phyloP scores from a whole-genome alignment of 345 rosid genomes.

The Hirschfeldia incana region DNA sequence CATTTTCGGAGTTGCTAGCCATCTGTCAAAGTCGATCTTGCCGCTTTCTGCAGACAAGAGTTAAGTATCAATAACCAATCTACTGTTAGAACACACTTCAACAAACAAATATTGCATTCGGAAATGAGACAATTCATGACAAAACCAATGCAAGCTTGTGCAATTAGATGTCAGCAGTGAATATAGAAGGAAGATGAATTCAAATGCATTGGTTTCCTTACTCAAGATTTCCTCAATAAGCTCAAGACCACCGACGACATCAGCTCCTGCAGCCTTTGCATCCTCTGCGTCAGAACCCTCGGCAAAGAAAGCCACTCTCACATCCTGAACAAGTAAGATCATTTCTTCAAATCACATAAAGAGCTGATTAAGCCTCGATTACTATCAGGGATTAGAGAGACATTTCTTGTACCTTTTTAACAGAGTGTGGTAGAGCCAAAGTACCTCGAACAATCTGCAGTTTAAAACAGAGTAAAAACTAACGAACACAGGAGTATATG shows the following conservation, averaged over 20 bases:
- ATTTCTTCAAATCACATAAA: neutral
- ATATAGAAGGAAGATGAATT: too few relatives aligned
- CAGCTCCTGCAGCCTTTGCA: conserved; percentile 96
- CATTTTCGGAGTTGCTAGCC: conserved; percentile 72
- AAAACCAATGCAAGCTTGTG: too few relatives aligned
- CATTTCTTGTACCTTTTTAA: conserved; percentile 62
- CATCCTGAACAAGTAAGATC: conserved; percentile 53
- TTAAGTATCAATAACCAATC: too few relatives aligned
- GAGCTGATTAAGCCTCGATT: neutral
- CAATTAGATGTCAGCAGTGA: too few relatives aligned
- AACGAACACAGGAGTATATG: too few relatives aligned
- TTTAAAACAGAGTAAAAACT: conserved; percentile 7
- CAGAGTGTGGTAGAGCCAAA: conserved; percentile 83
- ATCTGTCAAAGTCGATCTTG: conserved; percentile 78
- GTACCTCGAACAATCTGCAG: conserved; percentile 93
- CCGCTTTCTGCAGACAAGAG: conserved; percentile 66
- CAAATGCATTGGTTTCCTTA: conserved; percentile 28
- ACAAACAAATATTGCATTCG: too few relatives aligned
- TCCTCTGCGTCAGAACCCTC: conserved; percentile 96
- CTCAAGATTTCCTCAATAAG: conserved; percentile 81
- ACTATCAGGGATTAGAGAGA: neutral
- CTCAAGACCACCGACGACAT: conserved; percentile 86
- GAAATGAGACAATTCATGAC: too few relatives aligned
- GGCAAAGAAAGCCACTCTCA: conserved; percentile 87
- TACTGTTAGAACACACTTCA: too few relatives aligned